Evolutionary conservation across 2,329 filamentous ascomycete species (phyloP), one percentile per base, ranked within the genome.

Genomic region (Fusarium udum): DNA sequence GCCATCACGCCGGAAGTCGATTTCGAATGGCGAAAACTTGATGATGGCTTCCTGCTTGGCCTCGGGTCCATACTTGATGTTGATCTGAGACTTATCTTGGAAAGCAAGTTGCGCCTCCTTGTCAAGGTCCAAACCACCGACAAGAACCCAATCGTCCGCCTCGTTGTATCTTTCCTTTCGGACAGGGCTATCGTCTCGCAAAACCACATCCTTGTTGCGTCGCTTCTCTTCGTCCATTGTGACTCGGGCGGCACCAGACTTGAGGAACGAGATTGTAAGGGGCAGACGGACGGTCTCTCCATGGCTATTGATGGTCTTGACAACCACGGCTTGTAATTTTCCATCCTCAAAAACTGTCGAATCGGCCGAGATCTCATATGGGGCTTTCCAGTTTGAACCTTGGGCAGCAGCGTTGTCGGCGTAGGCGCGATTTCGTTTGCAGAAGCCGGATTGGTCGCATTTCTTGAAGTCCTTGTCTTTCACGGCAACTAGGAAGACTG

Each of bases 381-480:
- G 95, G 13, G 94, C 91, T 74, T 86, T 86, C 93, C 94, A 98
- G 34, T 87, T 86, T 14, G 89, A 87, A 68, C 90, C 91, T 63
- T 90, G 84, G 46, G 89, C 85, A 51, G 89, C 84, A 71, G 91
- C 94, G 72, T 89, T 86, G 83, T 98, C 95, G 80, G 96, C 96
- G 80, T 93, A 95, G 43, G 90, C 93, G 81, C 96, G 91, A 84
- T 98, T 98, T 74, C 96, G 93, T 81, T 95, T 96, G 85, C 96
- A 99, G 86, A 99, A 99, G 78, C 96, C 96, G 9, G 95, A 96
- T 81, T 99, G 95, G 75, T 93, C 86, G 85, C 96, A 99, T 78
- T 93, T 97, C 81, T 98, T 99, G 88, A 98, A 99, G 82, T 97
- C 95, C 78, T 97, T 91, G 80, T 97, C 93, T 85, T 99, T 99